A percentile compares a stretch with the other conserved stretches of the same genome.
phyloP scores from a whole-genome alignment of 179 eudicot species.

The Pouteria campechiana region DNA sequence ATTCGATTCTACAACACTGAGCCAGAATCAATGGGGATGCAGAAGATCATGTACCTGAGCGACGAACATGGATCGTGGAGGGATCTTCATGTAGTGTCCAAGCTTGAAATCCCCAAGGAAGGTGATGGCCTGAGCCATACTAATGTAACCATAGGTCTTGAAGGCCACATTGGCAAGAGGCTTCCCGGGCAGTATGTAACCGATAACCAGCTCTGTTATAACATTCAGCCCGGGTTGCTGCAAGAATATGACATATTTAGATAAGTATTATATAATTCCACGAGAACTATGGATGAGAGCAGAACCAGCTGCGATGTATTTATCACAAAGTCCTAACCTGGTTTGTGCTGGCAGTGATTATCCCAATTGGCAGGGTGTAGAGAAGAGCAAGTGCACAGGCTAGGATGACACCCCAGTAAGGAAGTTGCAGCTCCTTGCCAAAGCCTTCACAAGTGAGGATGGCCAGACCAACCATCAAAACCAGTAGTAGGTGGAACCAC shows the following conservation, averaged over 20 bases:
- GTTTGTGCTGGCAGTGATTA: constrained; percentile 66
- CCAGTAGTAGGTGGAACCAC: constrained; percentile 60
- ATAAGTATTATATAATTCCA: background rate
- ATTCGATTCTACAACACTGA: no score
- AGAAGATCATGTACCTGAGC: constrained; percentile 43
- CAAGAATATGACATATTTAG: background rate
- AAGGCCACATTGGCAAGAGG: constrained; percentile 87
- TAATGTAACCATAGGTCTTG: constrained; percentile 70
- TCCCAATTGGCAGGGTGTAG: constrained; percentile 73
- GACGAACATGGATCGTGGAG: constrained; percentile 66
- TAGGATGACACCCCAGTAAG: constrained; percentile 83
- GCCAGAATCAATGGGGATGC: background rate
- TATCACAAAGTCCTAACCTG: constrained; percentile 34
- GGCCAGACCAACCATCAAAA: constrained; percentile 29
- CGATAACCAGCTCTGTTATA: constrained; percentile 72
- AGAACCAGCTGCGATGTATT: background rate
- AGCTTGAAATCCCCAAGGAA: constrained; percentile 64
- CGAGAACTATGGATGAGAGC: background rate
- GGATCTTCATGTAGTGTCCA: constrained; percentile 83
- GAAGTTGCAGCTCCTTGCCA: constrained; percentile 56
- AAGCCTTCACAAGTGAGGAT: constrained; percentile 37
- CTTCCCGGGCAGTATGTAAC: constrained; percentile 66
- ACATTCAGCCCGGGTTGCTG: constrained; percentile 74
- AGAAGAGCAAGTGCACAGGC: constrained; percentile 54
- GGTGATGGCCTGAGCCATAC: constrained; percentile 52